Evolutionary conservation across 1,139 yeast species (phyloP), one percentile per base, ranked within the genome.

Genomic region (Chernovozyma sophiae-reginae): DNA sequence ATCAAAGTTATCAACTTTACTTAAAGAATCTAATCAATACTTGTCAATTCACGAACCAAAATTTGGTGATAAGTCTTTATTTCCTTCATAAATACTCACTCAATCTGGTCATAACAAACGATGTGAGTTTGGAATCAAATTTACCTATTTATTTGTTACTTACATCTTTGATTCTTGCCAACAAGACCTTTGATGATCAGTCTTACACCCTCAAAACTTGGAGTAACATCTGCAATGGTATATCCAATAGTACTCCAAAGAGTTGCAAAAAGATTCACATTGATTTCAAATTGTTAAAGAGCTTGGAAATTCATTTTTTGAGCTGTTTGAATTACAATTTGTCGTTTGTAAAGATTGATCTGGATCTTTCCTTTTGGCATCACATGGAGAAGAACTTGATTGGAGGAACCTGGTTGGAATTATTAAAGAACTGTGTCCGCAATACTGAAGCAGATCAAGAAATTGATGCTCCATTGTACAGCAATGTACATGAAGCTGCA

Each of bases 151-250:
- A 65, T 43, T 37, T 61, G 28, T 50, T 66, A 3, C 43, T 59
- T 36, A 53, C 62, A 14, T 56, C 75, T 16, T 55, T 74, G 33
- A 58, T 74, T 37, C 52, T 74, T 15, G 58, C 77, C 26, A 74
- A 74, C 51, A 74, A 74, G 50, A 57, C 69, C 13, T 62, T 57
- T 40, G 77, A 74, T 49, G 80, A 74, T 46, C 75, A 72, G 39
- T 68, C 74, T 34, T 74, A 73, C 44, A 72, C 79, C 1, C 56
- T 73, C 43, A 73, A 73, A 44, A 74, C 79, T 4, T 74, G 80
- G 80, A 57, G 44, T 26, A 52, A 43, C 35, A 46, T 54, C 14
- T 44, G 46, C 23, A 31, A 31, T n/a, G 37, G 37, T 4, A 31
- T 35, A 5, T 15, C 25, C 8, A 14, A 16, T 22, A n/a, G 29